Evolutionary conservation across 2,329 filamentous ascomycete genomes (phyloP).

Genomic region (Neofusicoccum sp.): DNA sequence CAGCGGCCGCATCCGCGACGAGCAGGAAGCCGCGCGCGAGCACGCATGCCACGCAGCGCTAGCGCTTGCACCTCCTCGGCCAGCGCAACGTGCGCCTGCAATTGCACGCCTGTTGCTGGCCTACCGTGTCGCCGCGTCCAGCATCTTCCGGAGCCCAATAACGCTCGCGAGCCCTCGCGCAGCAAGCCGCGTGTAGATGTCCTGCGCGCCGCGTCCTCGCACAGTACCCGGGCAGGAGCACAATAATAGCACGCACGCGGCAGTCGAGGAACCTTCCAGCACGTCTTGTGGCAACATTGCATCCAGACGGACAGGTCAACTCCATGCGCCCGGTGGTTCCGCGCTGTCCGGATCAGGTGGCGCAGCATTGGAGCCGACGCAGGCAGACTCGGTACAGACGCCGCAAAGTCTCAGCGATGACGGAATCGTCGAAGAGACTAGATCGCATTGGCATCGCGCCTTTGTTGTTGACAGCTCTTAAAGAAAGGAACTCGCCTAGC

Average conservation of each 20-base stretch:
- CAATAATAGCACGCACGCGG: too few species aligned
- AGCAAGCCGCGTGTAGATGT: neutral
- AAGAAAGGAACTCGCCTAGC: neutral
- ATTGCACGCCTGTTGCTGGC: neutral
- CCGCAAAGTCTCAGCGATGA: neutral
- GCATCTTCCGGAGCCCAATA: neutral
- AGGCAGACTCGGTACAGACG: neutral
- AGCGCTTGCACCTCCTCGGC: neutral
- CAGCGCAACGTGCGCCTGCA: neutral
- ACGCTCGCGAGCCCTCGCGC: neutral
- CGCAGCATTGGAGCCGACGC: neutral
- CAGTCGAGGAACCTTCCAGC: neutral
- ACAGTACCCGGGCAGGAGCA: too few species aligned
- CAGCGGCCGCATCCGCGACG: neutral
- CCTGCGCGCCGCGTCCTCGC: neutral
- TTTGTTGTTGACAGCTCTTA: neutral
- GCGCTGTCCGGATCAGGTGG: neutral
- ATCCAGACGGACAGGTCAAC: too few species aligned
- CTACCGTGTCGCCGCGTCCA: neutral
- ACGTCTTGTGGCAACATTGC: neutral
- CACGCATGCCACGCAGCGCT: neutral
- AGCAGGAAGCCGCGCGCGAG: neutral
- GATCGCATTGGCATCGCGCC: neutral
- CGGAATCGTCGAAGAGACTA: conserved; percentile 11
- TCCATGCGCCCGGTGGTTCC: too few species aligned